Base-by-base conservation (phyloP, 1,139 yeast species). In the Pichia inconspicua region DNA sequence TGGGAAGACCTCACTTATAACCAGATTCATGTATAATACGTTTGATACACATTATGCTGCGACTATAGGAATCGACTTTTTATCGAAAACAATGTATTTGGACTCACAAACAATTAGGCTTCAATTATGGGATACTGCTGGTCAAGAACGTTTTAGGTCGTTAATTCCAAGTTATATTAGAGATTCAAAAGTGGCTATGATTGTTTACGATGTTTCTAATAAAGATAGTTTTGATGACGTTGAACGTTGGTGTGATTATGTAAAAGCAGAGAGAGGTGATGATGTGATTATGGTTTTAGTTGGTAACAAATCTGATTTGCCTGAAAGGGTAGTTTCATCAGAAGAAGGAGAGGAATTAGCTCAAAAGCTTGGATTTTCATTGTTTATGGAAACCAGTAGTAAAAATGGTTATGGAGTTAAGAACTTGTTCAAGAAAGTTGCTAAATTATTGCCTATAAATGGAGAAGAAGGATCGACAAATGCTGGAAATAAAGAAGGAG, bases 21-120 rank as follows among this genome's bases (percentile, higher is more conserved):
- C 98, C 19, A 73, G 98, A 55, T 92, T 92, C 70, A 92, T 92
- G 97, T 90, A 92, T 66, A 97, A 92, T 64, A 86, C 96, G n/a
- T 92, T 92, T 65, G 97, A 92, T 66, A 95, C 94, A 44, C 95
- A 92, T 63, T 86, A 85, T 65, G 87, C 87, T 1, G 97, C 98
- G 35, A 92, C 98, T 2, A 89, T 92, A 48, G 98, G 98, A 25
- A 92, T 92, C 54, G 98, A 92, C 66, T 92, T 92, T 65, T 75
- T 92, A 58, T 86, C 95, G 46, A 92, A 90, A 58, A 84, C 86
- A 37, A 83, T 82, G 87, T 83, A 84, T 60, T 67, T 83, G 39
- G 87, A 84, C 52, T 89, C 84, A 61, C 80, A 84, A 51, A 84
- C 89, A 2, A 80, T 67, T 45, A 58, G 69, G 57, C 62, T 78